A percentile compares a stretch with the other conserved stretches of the same genome.
phyloP scores from a whole-genome alignment of 2,329 filamentous ascomycete genomes.

The Pseudonectria foliicola region DNA sequence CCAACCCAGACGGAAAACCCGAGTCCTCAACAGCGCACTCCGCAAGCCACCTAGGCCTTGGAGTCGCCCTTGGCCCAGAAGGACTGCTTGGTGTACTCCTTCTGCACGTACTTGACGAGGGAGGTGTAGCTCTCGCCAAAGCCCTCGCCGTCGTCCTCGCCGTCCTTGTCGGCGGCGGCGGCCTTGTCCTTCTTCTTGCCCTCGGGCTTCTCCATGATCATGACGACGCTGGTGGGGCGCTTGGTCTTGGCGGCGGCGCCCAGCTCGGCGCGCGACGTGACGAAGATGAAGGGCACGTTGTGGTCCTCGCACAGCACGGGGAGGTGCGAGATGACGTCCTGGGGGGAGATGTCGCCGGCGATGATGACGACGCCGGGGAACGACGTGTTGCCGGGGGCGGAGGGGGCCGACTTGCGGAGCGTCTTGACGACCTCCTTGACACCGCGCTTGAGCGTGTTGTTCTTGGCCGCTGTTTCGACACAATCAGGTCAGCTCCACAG shows the following conservation, averaged over 20 bases:
- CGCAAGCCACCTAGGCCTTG: constrained; percentile 16
- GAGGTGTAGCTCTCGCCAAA: constrained; percentile 59
- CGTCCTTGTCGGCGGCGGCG: constrained; percentile 37
- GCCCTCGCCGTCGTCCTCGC: constrained; percentile 48
- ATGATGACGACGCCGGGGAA: constrained; percentile 78
- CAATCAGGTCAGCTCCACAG: no score
- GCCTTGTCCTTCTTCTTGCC: constrained; percentile 39
- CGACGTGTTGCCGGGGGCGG: constrained; percentile 55
- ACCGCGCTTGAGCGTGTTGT: constrained; percentile 92
- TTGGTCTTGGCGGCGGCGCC: constrained; percentile 92
- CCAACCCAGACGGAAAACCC: constrained; percentile 1
- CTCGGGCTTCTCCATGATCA: constrained; percentile 60
- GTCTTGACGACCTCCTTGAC: constrained; percentile 99
- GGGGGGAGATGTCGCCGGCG: constrained; percentile 93
- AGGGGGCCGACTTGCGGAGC: constrained; percentile 79
- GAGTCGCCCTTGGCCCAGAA: constrained; percentile 39
- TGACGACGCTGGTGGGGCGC: constrained; percentile 91
- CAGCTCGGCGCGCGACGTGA: constrained; percentile 85
- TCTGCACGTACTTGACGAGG: constrained; percentile 58
- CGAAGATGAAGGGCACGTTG: constrained; percentile 93
- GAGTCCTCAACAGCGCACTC: not conserved
- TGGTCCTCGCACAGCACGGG: constrained; percentile 98
- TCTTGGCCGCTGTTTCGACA: constrained; percentile 93
- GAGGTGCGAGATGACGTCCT: constrained; percentile 98
- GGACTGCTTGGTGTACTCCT: constrained; percentile 54